These are phyloP conservation scores for Gentiana macrophylla DNA, from an alignment of 257 asterid genomes.

Conservation along the genomic window DNA sequence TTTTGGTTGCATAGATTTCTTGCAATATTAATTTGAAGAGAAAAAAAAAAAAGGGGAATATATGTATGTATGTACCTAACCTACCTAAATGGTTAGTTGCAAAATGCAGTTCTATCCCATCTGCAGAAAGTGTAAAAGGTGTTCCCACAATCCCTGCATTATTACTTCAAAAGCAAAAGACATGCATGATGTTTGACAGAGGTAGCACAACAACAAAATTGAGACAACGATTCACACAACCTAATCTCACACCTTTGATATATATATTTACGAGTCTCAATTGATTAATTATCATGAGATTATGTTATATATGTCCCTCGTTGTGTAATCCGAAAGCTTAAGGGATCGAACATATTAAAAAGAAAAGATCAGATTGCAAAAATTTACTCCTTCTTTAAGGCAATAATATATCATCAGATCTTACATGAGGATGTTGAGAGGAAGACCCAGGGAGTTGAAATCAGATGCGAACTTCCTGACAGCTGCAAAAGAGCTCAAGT, in stretches of 20 bases:
- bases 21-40: neutral
- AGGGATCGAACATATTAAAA: too few species aligned
- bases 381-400: too few species aligned
- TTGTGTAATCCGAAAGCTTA: too few species aligned
- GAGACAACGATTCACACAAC: too few species aligned
- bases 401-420: neutral
- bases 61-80: neutral
- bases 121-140: conserved; percentile 47
- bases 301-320: too few species aligned
- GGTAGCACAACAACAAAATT: too few species aligned
- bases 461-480: conserved; percentile 45
- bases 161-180: conserved; percentile 26
- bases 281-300: too few species aligned
- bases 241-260: too few species aligned
- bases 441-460: conserved; percentile 25
- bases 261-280: too few species aligned
- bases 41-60: neutral
- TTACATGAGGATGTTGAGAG: conserved; percentile 56
- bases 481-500: conserved; percentile 45
- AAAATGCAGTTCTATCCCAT: conserved; percentile 64
- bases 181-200: too few species aligned
- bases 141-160: conserved; percentile 75
- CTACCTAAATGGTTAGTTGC: conserved; percentile 71
- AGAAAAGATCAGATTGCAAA: too few species aligned
- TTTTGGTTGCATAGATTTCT: too few species aligned